These are phyloP conservation scores for Hibiscus trionum DNA, from an alignment of 345 rosid species.

Conservation along the genomic window DNA sequence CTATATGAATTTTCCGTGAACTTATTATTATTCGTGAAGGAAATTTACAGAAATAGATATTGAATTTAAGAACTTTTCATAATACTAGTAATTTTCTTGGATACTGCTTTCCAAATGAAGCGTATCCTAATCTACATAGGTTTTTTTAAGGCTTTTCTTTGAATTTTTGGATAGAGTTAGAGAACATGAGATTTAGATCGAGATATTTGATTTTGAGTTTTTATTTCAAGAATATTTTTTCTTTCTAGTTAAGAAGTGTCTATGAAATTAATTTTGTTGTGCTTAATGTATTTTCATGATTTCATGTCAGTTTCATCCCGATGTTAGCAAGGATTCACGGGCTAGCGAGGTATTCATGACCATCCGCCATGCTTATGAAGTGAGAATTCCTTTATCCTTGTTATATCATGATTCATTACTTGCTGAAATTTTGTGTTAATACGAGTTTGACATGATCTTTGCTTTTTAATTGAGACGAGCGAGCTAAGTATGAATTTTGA, in stretches of 20 bases:
- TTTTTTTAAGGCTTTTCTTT: neutral
- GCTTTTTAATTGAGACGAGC: neutral
- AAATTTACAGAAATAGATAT: neutral
- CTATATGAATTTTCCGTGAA: neutral
- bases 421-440: neutral
- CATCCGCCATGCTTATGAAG: conserved; percentile 68
- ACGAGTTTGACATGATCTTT: neutral
- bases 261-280: neutral
- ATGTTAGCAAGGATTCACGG: conserved; percentile 64
- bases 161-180: neutral
- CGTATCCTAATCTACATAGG: neutral
- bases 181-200: neutral
- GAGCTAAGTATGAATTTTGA: neutral
- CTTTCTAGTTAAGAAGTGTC: neutral
- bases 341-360: conserved; percentile 75
- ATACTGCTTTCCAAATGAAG: neutral
- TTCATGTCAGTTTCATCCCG: conserved; percentile 69
- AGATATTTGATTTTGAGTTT: neutral
- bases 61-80: neutral
- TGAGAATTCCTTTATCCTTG: conserved; percentile 27
- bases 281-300: conserved; percentile 13
- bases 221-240: neutral
- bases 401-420: neutral
- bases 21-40: neutral
- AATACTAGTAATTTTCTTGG: neutral